Evolutionary conservation across 148 eudicot species (phyloP), one percentile per base, ranked within the genome.

Genomic region (Rhododendron vialii): DNA sequence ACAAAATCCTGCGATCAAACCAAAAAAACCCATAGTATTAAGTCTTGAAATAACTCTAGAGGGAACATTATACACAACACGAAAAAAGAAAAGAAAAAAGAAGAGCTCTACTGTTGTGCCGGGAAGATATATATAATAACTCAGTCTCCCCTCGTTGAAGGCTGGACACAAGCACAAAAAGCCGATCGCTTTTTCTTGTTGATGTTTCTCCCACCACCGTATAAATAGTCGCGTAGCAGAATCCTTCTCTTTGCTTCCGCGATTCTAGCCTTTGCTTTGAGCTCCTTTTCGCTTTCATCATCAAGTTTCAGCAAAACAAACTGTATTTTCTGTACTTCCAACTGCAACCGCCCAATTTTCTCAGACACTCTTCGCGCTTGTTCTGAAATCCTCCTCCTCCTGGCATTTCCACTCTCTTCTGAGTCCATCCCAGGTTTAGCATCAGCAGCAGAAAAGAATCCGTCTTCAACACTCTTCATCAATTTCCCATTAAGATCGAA

Each of bases 271-370:
- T 92, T 94, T 11, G 89, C 88, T 80, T 87, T 92, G 41, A 85
- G 86, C 28, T 84, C 91, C 57, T 88, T 93, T 65, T 87, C 92
- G 36, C 78, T 59, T 35, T 86, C 85, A 81, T 88, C 92, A 55
- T 93, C 94, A 14, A 92, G 88, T 78, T 95, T 95, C 90, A 95
- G 86, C 83, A 98, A 67, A 77, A 92, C 88, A 88, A 93, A 91
- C 90, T 98, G 96, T 65, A 95, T 71, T 89, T 93, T 95, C 88
- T 98, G 98, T 51, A 98, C 91, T 85, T 98, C 98, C 88, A 94
- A 14, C 90, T 98, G 99, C 91, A 95, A 88, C 88, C 94, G 87
- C 13, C 96, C 99, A 22, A 94, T 94, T 89, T 91, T 95, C 88
- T 98, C 98, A 0, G 99, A 98, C 83, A 92, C 89, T 59, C 93